Evolutionary conservation across 2,329 filamentous ascomycete genomes (phyloP), one percentile per base, ranked within the genome.

Genomic region (Cladosporium sp.): DNA sequence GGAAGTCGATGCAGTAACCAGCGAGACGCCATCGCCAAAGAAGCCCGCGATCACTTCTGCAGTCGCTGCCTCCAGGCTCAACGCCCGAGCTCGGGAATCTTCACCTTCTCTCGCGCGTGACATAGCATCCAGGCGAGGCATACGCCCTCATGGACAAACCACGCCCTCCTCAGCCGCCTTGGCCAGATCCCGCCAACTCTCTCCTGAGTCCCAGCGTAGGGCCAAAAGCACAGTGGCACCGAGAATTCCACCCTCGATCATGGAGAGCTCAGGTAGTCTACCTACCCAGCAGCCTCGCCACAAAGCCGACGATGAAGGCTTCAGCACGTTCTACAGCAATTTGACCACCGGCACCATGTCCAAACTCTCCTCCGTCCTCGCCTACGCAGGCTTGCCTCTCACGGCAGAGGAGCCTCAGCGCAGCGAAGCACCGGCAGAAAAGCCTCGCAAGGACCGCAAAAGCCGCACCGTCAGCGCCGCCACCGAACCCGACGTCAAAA

Each of bases 351-450:
- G 81, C 50, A 81, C 96, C 44, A 88, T 97, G 65, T 93, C 89
- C 56, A 87, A 85, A 61, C 81, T 97, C 10, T 95, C 92, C 0
- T 90, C 91, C 0, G 91, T 91, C 1, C 76, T 98, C 31, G 92
- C 91, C 3, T 98, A 96, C 72, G 89, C 93, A 4, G 92, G 92
- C 1, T 79, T 98, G 8, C 93, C 93, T 0, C 77, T 98, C 3
- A 70, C 60, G 8, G 52, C 64, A 51, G 53, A 67, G 61, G 54
- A 68, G 57, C 48, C 60, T 2, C 58, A 50, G 13, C 41, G 34
- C 13, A n/a, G 6, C 32, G 48, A 63, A 11, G 50, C 60, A 32
- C 63, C 61, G 4, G 35, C 8, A 9, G 57, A 65, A 9, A 67
- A 63, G 49, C 62, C 69, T 0, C 64, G 64, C 9, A 61, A 61